Conservation (phyloP, 805 yeast species). For the Saccharomycopsis microspora region DNA sequence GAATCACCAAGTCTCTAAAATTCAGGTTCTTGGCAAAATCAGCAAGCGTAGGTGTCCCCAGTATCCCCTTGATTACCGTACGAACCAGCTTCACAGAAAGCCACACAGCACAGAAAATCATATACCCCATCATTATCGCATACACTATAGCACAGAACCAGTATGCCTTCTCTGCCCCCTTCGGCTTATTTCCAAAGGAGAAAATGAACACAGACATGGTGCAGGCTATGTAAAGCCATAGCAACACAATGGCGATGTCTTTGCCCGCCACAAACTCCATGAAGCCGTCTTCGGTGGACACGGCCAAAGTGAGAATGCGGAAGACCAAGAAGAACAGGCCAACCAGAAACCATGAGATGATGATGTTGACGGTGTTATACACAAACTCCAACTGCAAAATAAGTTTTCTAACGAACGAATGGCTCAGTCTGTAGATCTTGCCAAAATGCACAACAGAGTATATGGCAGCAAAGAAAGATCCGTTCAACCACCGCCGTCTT, state of each 20-base stretch:
- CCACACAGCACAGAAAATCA: conserved; percentile 45
- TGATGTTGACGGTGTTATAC: conserved; percentile 41
- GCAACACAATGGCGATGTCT: conserved; percentile 37
- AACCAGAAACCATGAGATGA: conserved; percentile 53
- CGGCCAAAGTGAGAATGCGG: conserved; percentile 47
- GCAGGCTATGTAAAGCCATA: conserved; percentile 46
- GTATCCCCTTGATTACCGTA: conserved; percentile 19
- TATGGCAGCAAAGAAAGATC: conserved; percentile 57
- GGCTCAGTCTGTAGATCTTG: conserved; percentile 43
- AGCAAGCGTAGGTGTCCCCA: conserved; percentile 27
- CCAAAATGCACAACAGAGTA: conserved; percentile 45
- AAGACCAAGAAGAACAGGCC: conserved; percentile 56
- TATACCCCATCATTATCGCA: conserved; percentile 49
- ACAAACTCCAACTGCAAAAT: conserved; percentile 42
- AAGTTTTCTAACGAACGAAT: conserved; percentile 37
- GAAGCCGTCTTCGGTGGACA: conserved; percentile 33
- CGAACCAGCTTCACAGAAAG: conserved; percentile 43
- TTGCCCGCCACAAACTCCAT: conserved; percentile 33
- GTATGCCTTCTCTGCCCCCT: conserved; percentile 46
- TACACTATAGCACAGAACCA: conserved; percentile 41
- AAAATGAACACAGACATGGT: conserved; percentile 48
- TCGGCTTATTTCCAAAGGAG: conserved; percentile 55
- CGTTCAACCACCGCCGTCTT: conserved; percentile 60
- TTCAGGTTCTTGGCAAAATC: conserved; percentile 37
- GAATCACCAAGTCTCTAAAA: conserved; percentile 41